phyloP scores from a whole-genome alignment of 2,329 filamentous ascomycete genomes.

The Pseudogymnoascus sp. region DNA sequence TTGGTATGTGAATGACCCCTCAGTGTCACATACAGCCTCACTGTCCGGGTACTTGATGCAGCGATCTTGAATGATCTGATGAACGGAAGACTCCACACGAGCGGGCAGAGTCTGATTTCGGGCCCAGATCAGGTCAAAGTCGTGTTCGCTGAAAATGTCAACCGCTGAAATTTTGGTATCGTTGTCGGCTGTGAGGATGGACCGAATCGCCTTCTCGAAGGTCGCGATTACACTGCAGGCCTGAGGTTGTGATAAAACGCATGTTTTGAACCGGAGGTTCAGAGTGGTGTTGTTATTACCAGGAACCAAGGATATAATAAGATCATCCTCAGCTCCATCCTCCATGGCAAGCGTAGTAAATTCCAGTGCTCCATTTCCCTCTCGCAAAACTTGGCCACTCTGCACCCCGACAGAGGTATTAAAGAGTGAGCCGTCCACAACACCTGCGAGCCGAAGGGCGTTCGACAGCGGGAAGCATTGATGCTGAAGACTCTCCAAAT shows the following conservation, averaged over 20 bases:
- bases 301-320: not conserved
- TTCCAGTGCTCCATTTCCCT: not conserved
- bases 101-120: not conserved
- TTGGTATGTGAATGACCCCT: not conserved
- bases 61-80: not conserved
- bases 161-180: not conserved
- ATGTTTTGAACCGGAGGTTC: not conserved
- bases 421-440: constrained; percentile 17
- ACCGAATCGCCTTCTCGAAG: not conserved
- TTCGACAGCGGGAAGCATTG: constrained; percentile 37
- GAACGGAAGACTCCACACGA: not conserved
- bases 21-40: not conserved
- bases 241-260: not conserved
- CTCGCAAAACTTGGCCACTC: not conserved
- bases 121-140: not conserved
- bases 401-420: constrained; percentile 15
- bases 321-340: not conserved
- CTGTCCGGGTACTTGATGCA: not conserved
- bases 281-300: not conserved
- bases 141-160: not conserved
- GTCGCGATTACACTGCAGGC: not conserved
- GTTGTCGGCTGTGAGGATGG: not conserved
- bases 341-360: not conserved
- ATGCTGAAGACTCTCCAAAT: constrained; percentile 28
- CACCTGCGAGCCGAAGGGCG: constrained; percentile 27